These are phyloP conservation scores for Tolypocladium tundrense DNA, from an alignment of 2,329 filamentous ascomycete genomes.

Conservation along the genomic window DNA sequence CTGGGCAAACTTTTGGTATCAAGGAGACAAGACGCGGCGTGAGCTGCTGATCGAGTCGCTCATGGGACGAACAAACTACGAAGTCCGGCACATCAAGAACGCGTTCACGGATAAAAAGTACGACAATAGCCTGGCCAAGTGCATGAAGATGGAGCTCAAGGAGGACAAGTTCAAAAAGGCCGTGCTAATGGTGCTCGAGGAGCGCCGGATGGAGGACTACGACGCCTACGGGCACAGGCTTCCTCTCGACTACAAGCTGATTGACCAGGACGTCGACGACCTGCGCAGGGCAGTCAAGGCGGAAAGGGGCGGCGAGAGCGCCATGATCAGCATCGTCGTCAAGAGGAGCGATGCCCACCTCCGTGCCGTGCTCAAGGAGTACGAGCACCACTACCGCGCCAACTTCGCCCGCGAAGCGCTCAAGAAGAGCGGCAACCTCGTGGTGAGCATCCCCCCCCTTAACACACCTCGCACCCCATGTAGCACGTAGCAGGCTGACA, in stretches of 20 bases:
- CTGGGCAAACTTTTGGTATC: slow-evolving; percentile 98
- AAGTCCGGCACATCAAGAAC: slow-evolving; percentile 78
- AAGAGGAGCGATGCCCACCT: slow-evolving; percentile 73
- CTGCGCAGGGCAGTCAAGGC: slow-evolving; percentile 58
- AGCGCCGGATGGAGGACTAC: slow-evolving; percentile 70
- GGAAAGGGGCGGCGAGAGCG: slow-evolving; percentile 73
- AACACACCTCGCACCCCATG: no score
- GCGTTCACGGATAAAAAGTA: slow-evolving; percentile 91
- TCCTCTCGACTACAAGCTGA: slow-evolving; percentile 45
- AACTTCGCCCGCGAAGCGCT: slow-evolving; percentile 88
- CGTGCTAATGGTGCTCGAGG: slow-evolving; percentile 74
- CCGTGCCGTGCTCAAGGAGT: slow-evolving; percentile 65
- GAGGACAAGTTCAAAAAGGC: slow-evolving; percentile 94
- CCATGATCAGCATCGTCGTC: slow-evolving; percentile 79
- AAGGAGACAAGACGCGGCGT: slow-evolving; percentile 70
- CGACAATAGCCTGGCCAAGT: slow-evolving; percentile 65
- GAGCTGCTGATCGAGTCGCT: slow-evolving; percentile 89
- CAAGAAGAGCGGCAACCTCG: slow-evolving; percentile 80
- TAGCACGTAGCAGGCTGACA: background rate
- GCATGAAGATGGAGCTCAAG: slow-evolving; percentile 87
- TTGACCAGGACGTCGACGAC: slow-evolving; percentile 62
- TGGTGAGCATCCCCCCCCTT: slow-evolving; percentile 42
- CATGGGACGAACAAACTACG: slow-evolving; percentile 82
- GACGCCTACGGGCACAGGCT: slow-evolving; percentile 52
- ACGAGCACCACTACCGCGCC: slow-evolving; percentile 60